These are phyloP conservation scores for Sphenostylis stenocarpa DNA, from an alignment of 306 rosid genomes.

Conservation along the genomic window DNA sequence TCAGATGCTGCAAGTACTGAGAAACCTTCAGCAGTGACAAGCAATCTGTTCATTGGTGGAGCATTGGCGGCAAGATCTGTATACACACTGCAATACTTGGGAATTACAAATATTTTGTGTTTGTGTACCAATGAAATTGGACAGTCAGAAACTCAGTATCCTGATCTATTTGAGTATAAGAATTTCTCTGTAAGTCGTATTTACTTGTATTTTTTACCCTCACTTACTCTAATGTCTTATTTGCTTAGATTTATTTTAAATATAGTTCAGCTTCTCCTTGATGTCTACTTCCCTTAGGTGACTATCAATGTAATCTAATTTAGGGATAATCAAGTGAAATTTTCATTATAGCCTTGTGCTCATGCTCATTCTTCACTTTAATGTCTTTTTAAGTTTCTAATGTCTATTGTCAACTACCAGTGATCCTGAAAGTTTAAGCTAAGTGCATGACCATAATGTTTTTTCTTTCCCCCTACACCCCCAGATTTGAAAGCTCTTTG, in stretches of 20 bases:
- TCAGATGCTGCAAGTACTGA: constrained; percentile 96
- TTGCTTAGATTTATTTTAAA: neutral
- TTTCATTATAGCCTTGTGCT: neutral
- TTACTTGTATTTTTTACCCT: neutral
- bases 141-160: constrained; percentile 93
- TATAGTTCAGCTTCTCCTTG: neutral
- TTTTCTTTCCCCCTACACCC: neutral
- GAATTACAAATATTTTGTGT: constrained; percentile 82
- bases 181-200: constrained; percentile 72
- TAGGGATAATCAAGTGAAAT: neutral
- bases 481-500: neutral
- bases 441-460: neutral
- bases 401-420: neutral
- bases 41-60: constrained; percentile 78
- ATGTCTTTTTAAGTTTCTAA: neutral
- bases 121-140: constrained; percentile 95
- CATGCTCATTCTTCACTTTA: neutral
- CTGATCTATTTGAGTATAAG: constrained; percentile 69
- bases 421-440: neutral
- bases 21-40: constrained; percentile 76
- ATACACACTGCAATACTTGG: constrained; percentile 77
- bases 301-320: neutral
- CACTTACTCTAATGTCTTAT: neutral
- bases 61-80: constrained; percentile 92
- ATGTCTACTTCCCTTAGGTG: neutral